phyloP scores from a whole-genome alignment of 2,329 filamentous ascomycete genomes.

The Fusarium chaquense region DNA sequence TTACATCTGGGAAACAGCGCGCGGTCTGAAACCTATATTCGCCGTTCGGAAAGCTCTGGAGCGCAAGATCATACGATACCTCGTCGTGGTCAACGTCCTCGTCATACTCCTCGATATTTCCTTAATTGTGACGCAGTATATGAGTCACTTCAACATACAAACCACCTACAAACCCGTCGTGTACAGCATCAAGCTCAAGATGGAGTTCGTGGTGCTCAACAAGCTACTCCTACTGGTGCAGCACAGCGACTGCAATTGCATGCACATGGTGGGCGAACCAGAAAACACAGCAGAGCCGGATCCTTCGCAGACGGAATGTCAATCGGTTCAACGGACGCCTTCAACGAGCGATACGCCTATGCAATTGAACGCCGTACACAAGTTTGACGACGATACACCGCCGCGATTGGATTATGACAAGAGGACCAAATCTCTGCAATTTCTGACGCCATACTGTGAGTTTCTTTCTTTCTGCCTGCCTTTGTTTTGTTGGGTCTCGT shows the following conservation, averaged over 20 bases:
- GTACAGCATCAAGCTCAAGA: conserved; percentile 41
- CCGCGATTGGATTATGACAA: neutral
- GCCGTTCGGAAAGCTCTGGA: conserved; percentile 24
- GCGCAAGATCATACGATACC: conserved; percentile 34
- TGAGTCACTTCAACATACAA: conserved; percentile 37
- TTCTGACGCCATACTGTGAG: conserved; percentile 21
- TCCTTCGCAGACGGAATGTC: conserved; percentile 3
- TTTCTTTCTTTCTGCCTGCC: neutral
- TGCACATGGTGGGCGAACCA: conserved; percentile 26
- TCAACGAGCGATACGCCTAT: conserved; percentile 14
- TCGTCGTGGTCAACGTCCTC: conserved; percentile 36
- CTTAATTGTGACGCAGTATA: conserved; percentile 34
- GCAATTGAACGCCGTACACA: conserved; percentile 8
- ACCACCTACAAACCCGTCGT: conserved; percentile 41
- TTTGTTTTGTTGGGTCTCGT: neutral
- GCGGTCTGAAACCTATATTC: conserved; percentile 33
- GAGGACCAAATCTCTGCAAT: conserved; percentile 16
- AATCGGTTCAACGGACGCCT: conserved; percentile 4
- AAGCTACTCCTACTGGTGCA: conserved; percentile 32
- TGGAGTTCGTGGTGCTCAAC: conserved; percentile 39
- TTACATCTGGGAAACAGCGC: conserved; percentile 39
- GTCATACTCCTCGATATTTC: conserved; percentile 38
- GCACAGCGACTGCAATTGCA: conserved; percentile 35
- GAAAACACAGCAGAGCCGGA: neutral
- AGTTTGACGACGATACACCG: neutral